Evolutionary conservation across 1,139 yeast genomes (phyloP).

Genomic region (Candida sojae): DNA sequence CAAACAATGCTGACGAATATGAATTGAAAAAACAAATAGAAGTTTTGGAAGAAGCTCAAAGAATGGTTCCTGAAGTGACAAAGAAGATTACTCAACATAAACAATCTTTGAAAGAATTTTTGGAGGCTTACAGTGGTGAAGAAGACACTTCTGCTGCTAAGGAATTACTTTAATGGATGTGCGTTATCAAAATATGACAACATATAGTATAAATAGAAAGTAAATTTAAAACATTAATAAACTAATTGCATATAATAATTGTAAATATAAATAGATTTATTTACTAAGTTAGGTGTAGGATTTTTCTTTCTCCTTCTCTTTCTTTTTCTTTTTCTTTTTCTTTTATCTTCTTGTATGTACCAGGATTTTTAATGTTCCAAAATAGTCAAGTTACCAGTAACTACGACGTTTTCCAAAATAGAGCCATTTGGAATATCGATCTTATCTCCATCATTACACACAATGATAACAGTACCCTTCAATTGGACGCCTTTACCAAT

Average conservation of each 20-base stretch:
- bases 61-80: constrained; percentile 65
- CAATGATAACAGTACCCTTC: constrained; percentile 97
- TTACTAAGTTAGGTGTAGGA: not conserved
- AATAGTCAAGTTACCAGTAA: constrained; percentile 94
- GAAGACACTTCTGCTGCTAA: constrained; percentile 49
- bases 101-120: constrained; percentile 38
- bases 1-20: constrained; percentile 59
- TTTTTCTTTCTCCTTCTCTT: not conserved
- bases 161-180: constrained; percentile 18
- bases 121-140: constrained; percentile 43
- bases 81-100: constrained; percentile 53
- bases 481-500: constrained; percentile 88
- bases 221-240: not conserved
- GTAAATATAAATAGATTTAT: not conserved
- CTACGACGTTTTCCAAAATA: constrained; percentile 91
- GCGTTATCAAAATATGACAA: not conserved
- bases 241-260: not conserved
- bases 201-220: not conserved
- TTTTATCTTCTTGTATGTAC: not conserved
- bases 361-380: constrained; percentile 69
- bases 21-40: constrained; percentile 67
- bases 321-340: not conserved
- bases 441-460: constrained; percentile 94
- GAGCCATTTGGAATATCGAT: constrained; percentile 98
- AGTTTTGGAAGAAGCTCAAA: constrained; percentile 67